Percentiles rank a stretch among this genome's conserved stretches.
Evolutionary conservation across 202 grass and related monocot genomes (phyloP).

Genomic region (Carex sylvatica): DNA sequence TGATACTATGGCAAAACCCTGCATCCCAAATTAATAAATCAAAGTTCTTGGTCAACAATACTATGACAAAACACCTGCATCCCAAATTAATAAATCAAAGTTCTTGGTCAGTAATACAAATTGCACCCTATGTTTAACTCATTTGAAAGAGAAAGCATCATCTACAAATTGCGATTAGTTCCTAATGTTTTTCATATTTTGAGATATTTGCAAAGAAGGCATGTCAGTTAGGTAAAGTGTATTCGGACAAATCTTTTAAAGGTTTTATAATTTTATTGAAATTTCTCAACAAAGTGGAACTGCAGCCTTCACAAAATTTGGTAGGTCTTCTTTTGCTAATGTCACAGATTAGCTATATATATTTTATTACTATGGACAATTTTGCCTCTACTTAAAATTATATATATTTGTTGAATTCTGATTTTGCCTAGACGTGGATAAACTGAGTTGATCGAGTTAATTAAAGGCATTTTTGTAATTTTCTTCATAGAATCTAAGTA

Average conservation of each 20-base stretch:
- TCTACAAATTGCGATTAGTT: background rate
- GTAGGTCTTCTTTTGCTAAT: too few species aligned
- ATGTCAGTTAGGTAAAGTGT: too few species aligned
- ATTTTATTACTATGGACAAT: background rate
- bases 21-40: constrained; percentile 36
- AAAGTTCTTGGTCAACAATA: constrained; percentile 19
- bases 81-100: constrained; percentile 7
- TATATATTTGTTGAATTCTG: background rate
- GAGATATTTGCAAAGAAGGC: background rate
- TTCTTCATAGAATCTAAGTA: background rate
- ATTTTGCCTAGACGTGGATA: background rate
- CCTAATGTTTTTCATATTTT: background rate
- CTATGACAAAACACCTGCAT: constrained; percentile 95
- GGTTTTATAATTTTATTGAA: background rate
- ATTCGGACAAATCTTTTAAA: background rate
- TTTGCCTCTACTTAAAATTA: background rate
- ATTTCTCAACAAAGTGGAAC: background rate
- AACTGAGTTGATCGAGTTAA: background rate
- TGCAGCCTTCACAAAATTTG: background rate
- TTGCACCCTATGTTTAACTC: background rate
- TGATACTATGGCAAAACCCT: constrained; percentile 96
- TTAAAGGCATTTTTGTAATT: background rate
- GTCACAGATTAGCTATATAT: background rate
- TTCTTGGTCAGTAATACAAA: background rate
- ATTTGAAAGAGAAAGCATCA: background rate